These are phyloP conservation scores for Notholithocarpus densiflorus DNA, from an alignment of 306 rosid genomes.

Conservation along the genomic window DNA sequence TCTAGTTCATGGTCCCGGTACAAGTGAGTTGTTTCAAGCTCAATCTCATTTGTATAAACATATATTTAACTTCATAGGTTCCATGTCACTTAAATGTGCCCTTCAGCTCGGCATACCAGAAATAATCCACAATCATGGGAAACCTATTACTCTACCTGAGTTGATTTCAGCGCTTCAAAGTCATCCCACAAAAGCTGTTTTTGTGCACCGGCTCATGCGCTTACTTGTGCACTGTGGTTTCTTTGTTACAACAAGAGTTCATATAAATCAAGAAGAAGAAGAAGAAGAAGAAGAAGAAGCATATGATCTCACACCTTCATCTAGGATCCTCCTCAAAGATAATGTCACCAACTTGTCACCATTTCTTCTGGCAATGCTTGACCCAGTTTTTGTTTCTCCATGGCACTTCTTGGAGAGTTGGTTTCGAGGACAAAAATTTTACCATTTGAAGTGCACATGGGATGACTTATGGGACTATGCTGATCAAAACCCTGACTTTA, in stretches of 20 bases:
- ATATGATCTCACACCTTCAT: slow-evolving; percentile 42
- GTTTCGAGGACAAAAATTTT: slow-evolving; percentile 28
- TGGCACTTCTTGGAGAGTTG: slow-evolving; percentile 30
- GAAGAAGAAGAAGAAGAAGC: slow-evolving; percentile 19
- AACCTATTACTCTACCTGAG: slow-evolving; percentile 39
- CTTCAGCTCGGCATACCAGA: slow-evolving; percentile 48
- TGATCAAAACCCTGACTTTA: slow-evolving; percentile 1
- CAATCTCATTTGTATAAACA: slow-evolving; percentile 51
- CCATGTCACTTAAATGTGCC: slow-evolving; percentile 49
- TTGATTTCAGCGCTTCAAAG: slow-evolving; percentile 37
- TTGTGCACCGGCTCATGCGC: slow-evolving; percentile 34
- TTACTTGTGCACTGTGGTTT: slow-evolving; percentile 39
- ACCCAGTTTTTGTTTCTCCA: slow-evolving; percentile 5
- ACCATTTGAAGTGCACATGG: slow-evolving; percentile 31
- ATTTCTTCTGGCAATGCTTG: neutral
- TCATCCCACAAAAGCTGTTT: slow-evolving; percentile 17
- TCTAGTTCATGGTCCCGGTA: neutral
- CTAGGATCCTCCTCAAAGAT: slow-evolving; percentile 39
- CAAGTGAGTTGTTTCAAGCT: slow-evolving; percentile 33
- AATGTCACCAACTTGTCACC: slow-evolving; percentile 14
- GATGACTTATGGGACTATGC: slow-evolving; percentile 34
- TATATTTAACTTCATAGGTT: slow-evolving; percentile 26
- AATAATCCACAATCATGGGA: slow-evolving; percentile 38
- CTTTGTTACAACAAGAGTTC: slow-evolving; percentile 20
- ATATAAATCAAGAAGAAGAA: neutral